Conservation (phyloP, 2,329 filamentous ascomycete genomes). For the Monosporascus sp. region DNA sequence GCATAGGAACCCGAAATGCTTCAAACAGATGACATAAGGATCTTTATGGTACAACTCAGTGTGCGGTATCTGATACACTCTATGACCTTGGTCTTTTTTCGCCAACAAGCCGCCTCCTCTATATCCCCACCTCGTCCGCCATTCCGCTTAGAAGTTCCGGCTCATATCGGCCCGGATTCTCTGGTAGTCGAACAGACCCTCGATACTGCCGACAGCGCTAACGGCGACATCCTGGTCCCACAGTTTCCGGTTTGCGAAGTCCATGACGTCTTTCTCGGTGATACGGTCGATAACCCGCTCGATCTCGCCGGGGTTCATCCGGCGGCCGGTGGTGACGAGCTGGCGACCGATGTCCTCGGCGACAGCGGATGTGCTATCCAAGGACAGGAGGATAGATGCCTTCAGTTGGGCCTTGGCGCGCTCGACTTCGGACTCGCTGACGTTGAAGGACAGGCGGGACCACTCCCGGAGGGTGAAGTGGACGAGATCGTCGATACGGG, state of each 20-base stretch:
- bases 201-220: conserved; percentile 87
- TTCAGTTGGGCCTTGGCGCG: conserved; percentile 99
- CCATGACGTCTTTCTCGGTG: conserved; percentile 94
- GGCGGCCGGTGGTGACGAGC: conserved; percentile 93
- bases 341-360: conserved; percentile 98
- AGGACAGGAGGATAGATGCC: conserved; percentile 92
- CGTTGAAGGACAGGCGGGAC: conserved; percentile 87
- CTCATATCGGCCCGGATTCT: conserved; percentile 80
- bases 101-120: conserved; percentile 27
- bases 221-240: conserved; percentile 98
- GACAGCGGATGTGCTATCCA: conserved; percentile 94
- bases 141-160: conserved; percentile 57
- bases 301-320: conserved; percentile 87
- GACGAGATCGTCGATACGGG: conserved; percentile 85
- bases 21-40: conserved; percentile 25
- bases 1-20: background rate
- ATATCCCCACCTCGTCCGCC: conserved; percentile 13
- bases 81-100: conserved; percentile 38
- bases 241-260: conserved; percentile 88
- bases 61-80: conserved; percentile 52
- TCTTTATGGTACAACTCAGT: conserved; percentile 51
- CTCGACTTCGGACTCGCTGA: conserved; percentile 87
- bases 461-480: conserved; percentile 99
- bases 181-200: conserved; percentile 77
- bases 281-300: conserved; percentile 86